Evolutionary conservation across 163 green algal species (phyloP), one percentile per base, ranked within the genome.

Genomic region (Prototheca wickerhamii): DNA sequence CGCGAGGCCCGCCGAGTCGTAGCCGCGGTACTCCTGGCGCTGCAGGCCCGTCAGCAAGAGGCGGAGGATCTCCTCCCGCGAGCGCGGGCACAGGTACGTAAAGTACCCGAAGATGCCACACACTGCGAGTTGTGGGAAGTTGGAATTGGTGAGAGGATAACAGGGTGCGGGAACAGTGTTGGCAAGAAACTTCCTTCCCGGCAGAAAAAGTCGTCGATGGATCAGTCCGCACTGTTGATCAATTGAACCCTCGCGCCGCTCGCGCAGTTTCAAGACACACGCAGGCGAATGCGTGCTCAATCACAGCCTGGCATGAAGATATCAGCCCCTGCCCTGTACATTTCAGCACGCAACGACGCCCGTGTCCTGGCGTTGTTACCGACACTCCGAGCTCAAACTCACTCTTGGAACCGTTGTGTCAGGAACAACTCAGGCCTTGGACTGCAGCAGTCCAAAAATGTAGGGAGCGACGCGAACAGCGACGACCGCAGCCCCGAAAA

Each of bases 1-100:
- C 34, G 72, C 82, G 17, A 96, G 64, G 21, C 89, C 89, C 0
- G 93, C 84, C 23, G 88, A 96, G 73, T 98, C 93, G 53, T 98
- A 99, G n/a, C 93, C 93, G 26, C 93, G 77, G 73, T 98, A 99
- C 70, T 99, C 93, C 18, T 99, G 79, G 23, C 93, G 74, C 53
- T 82, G 78, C 25, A 99, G 75, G 2, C 93, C 93, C 0, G 79
- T 91, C 61, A 99, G 86, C 25, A 99, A 82, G 37, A 83, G 76
- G 21, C 96, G 78, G 12, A 98, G 61, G 28, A 96, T 88, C 6
- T 77, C 75, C 20, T 72, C 54, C 29, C 85, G 63, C 35, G 83
- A 74, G 32, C 67, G 73, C 4, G 68, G 60, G 23, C 87, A 61
- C 42, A 78, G 81, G 68, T 81, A 93, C 64, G 88, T 93, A 55